A percentile compares a stretch with the other conserved stretches of the same genome.
Conservation (phyloP, 148 eudicot species). For the Camellia japonica region DNA sequence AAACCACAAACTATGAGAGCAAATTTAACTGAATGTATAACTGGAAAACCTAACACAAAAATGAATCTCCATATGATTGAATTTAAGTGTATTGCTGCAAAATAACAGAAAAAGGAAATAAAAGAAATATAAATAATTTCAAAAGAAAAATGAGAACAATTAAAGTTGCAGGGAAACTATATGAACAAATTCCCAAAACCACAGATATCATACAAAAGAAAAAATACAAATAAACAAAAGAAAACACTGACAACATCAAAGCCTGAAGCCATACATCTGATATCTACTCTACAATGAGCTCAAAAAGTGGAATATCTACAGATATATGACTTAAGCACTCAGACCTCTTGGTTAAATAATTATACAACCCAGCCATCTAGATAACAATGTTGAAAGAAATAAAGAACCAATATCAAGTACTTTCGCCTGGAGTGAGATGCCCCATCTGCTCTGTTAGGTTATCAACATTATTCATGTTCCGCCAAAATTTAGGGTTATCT, state of each 20-base stretch:
- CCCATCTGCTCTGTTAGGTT: conserved; percentile 33
- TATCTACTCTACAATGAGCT: conserved; percentile 1
- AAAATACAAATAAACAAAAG: background rate
- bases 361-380: background rate
- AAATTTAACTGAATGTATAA: too few relatives aligned
- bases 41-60: background rate
- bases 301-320: conserved; percentile 8
- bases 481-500: conserved; percentile 24
- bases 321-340: conserved; percentile 6
- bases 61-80: too few relatives aligned
- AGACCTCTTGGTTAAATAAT: conserved; percentile 8
- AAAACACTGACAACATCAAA: background rate
- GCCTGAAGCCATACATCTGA: background rate
- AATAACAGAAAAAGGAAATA: background rate
- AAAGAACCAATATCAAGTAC: conserved; percentile 16
- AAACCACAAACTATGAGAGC: too few relatives aligned
- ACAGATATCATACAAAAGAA: background rate
- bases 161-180: background rate
- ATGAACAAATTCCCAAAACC: background rate
- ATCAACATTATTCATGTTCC: conserved; percentile 31
- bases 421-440: conserved; percentile 32
- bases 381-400: background rate
- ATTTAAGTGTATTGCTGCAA: background rate
- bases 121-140: too few relatives aligned
- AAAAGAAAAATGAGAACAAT: background rate